Percentiles rank a stretch among this genome's conserved stretches.
Conservation (phyloP, 345 rosid genomes). For the Eutrema japonicum region DNA sequence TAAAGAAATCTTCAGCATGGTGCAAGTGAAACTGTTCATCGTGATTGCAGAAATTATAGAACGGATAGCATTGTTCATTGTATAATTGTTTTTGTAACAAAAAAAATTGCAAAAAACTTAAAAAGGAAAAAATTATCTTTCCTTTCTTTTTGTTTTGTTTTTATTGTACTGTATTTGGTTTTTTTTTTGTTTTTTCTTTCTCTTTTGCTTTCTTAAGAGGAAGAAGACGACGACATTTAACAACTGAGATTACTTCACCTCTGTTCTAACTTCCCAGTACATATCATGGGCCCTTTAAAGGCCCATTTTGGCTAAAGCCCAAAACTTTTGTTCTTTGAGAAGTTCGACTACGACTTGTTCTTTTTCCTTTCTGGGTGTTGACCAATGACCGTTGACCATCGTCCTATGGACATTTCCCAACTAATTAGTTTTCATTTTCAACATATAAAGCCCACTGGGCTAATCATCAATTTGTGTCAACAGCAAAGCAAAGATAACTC, state of each 20-base stretch:
- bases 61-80: no score
- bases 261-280: conserved; percentile 17
- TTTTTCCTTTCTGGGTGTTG: background rate
- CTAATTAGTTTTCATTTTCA: background rate
- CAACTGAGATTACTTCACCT: conserved; percentile 4
- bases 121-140: background rate
- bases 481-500: background rate
- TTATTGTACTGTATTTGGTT: background rate
- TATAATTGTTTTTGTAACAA: no score
- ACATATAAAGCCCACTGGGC: background rate
- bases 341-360: background rate
- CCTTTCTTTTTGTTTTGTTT: background rate
- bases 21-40: no score
- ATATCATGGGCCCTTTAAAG: background rate
- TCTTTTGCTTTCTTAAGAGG: conserved; percentile 6
- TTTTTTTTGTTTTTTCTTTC: background rate
- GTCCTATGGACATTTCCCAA: conserved; percentile 5
- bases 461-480: background rate
- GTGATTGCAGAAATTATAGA: no score
- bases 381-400: background rate
- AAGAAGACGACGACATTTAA: background rate
- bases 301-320: conserved; percentile 7
- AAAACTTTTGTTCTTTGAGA: background rate
- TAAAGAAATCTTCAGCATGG: no score
- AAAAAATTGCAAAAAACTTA: background rate